Evolutionary conservation across 2,329 filamentous ascomycete genomes (phyloP).

Genomic region (Colletotrichum karsti): DNA sequence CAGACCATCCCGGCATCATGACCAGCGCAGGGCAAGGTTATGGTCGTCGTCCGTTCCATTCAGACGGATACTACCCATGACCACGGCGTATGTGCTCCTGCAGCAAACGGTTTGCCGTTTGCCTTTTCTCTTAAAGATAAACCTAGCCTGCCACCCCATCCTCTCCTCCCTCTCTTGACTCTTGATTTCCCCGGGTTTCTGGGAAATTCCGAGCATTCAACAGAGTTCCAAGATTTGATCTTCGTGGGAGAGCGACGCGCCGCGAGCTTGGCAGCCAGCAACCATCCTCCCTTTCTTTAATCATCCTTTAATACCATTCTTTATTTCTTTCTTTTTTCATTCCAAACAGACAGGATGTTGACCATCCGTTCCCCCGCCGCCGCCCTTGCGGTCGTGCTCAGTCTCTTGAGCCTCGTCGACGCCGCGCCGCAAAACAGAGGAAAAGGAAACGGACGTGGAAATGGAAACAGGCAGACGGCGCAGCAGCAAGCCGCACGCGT

Average conservation of each 20-base stretch:
- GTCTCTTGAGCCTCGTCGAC: slow-evolving; percentile 19
- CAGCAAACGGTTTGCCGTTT: background rate
- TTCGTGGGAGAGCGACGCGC: slow-evolving; percentile 15
- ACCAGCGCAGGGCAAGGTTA: too few relatives aligned
- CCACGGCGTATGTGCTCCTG: background rate
- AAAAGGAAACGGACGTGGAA: slow-evolving; percentile 11
- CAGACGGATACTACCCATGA: slow-evolving; percentile 7
- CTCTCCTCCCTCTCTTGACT: background rate
- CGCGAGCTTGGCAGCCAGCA: slow-evolving; percentile 24
- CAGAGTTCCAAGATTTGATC: slow-evolving; percentile 7
- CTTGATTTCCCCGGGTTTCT: slow-evolving; percentile 20
- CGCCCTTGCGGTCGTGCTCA: slow-evolving; percentile 25
- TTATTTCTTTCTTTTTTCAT: background rate
- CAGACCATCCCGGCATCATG: background rate
- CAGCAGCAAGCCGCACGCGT: slow-evolving; percentile 39
- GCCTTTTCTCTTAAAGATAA: slow-evolving; percentile 12
- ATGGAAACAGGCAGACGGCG: slow-evolving; percentile 31
- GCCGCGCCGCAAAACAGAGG: slow-evolving; percentile 29
- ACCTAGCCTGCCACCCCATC: slow-evolving; percentile 22
- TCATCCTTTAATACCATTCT: background rate
- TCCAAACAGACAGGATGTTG: slow-evolving; percentile 24
- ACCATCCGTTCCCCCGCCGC: slow-evolving; percentile 24
- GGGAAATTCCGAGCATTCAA: slow-evolving; percentile 19
- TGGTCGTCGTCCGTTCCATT: background rate
- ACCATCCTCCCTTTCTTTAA: background rate